Conservation (phyloP, 768 basidiomycete species). For the Lactarius hatsudake region DNA sequence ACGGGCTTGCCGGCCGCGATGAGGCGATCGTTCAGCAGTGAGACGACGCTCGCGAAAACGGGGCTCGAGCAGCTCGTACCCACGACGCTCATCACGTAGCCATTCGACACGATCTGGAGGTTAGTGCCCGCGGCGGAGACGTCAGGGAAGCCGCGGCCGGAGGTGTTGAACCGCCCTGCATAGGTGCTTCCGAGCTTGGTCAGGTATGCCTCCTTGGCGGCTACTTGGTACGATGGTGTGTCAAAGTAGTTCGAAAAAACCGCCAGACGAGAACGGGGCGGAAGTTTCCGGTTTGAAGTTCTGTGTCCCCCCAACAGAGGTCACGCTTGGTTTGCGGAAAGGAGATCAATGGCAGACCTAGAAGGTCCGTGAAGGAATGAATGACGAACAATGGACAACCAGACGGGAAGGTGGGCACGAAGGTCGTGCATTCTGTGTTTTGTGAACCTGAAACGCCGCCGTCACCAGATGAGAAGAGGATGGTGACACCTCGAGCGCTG, state of each 20-base stretch:
- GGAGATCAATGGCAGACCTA: not conserved
- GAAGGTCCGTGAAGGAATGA: not conserved
- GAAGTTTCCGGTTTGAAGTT: slow-evolving; percentile 33
- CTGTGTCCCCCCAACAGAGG: slow-evolving; percentile 38
- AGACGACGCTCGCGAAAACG: slow-evolving; percentile 36
- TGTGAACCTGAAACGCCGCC: slow-evolving; percentile 29
- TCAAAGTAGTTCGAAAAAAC: slow-evolving; percentile 38
- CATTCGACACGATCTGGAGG: slow-evolving; percentile 31
- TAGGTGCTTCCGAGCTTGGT: slow-evolving; percentile 32
- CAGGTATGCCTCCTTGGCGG: slow-evolving; percentile 40
- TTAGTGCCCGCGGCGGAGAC: slow-evolving; percentile 40
- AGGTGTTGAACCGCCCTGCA: slow-evolving; percentile 34
- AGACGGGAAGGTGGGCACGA: slow-evolving; percentile 29
- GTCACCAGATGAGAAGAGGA: slow-evolving; percentile 29
- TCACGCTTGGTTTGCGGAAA: slow-evolving; percentile 30
- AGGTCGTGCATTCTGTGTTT: slow-evolving; percentile 22
- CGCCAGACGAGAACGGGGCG: slow-evolving; percentile 37
- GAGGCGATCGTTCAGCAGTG: slow-evolving; percentile 38
- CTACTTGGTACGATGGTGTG: slow-evolving; percentile 38
- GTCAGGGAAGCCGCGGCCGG: slow-evolving; percentile 49
- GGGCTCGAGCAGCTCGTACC: slow-evolving; percentile 39
- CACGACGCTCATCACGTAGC: slow-evolving; percentile 26
- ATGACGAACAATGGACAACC: slow-evolving; percentile 29
- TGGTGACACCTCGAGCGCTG: slow-evolving; percentile 21
- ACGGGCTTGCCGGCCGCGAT: slow-evolving; percentile 30